phyloP scores from a whole-genome alignment of 495 filamentous ascomycete genomes.

The Apiosordaria backusii region DNA sequence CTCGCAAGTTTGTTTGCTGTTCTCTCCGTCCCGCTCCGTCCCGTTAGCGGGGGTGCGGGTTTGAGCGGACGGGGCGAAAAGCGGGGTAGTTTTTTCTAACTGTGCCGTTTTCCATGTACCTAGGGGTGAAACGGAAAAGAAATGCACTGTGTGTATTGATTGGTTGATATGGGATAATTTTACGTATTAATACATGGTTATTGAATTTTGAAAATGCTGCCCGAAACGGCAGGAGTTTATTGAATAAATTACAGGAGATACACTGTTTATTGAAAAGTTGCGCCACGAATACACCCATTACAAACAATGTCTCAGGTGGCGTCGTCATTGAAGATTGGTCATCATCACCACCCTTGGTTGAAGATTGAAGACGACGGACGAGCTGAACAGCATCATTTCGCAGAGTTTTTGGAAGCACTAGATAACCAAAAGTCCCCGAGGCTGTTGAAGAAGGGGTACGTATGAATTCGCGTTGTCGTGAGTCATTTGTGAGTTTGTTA shows the following conservation, averaged over 20 bases:
- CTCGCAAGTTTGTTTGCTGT: neutral
- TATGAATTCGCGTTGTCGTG: neutral
- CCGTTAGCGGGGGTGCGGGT: neutral
- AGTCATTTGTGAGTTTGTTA: neutral
- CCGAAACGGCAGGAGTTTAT: too few relatives aligned
- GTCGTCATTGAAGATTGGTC: neutral
- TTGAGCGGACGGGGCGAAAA: neutral
- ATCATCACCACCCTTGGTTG: neutral
- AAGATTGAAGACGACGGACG: neutral
- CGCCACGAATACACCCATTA: too few relatives aligned
- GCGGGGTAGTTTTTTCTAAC: neutral
- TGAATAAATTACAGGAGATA: too few relatives aligned
- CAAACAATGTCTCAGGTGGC: too few relatives aligned
- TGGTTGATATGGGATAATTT: too few relatives aligned
- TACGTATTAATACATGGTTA: too few relatives aligned
- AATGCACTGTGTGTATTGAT: too few relatives aligned
- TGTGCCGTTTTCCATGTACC: too few relatives aligned
- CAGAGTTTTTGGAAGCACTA: neutral
- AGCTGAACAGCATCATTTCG: neutral
- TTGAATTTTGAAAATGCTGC: too few relatives aligned
- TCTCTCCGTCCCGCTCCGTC: slow-evolving; percentile 4
- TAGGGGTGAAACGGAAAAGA: too few relatives aligned
- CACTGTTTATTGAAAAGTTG: too few relatives aligned
- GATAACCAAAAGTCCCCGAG: neutral
- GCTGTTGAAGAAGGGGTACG: neutral